Conservation (phyloP, 1,139 yeast genomes). For the Candida neerlandica region DNA sequence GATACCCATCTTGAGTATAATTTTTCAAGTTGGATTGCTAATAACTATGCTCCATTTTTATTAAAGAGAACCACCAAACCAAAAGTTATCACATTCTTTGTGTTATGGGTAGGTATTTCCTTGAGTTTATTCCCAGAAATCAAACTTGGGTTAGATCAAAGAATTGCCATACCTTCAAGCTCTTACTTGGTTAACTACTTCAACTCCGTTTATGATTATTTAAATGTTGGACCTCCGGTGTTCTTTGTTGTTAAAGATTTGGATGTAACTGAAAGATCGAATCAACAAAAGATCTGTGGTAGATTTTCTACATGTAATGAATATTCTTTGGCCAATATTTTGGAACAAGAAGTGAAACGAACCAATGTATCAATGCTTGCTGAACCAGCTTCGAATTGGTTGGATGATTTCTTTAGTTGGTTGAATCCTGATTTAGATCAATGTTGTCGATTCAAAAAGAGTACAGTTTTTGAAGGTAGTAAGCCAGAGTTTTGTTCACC, state of each 20-base stretch:
- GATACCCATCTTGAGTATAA: conserved; percentile 25
- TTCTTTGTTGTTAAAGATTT: conserved; percentile 74
- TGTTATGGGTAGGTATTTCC: conserved; percentile 67
- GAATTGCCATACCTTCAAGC: conserved; percentile 80
- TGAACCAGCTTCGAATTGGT: conserved; percentile 89
- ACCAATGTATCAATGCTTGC: conserved; percentile 63
- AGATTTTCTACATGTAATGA: conserved; percentile 82
- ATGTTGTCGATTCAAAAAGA: conserved; percentile 74
- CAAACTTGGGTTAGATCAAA: conserved; percentile 82
- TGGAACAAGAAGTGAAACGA: conserved; percentile 83
- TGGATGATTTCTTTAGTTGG: conserved; percentile 88
- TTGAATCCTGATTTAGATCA: conserved; percentile 83
- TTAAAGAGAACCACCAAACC: conserved; percentile 51
- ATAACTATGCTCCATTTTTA: conserved; percentile 53
- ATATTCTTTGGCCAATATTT: conserved; percentile 75
- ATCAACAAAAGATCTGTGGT: conserved; percentile 82
- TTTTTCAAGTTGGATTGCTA: conserved; percentile 27
- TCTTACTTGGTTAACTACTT: conserved; percentile 83
- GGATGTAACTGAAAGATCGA: conserved; percentile 59
- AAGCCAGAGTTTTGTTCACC: conserved; percentile 64
- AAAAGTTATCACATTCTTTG: conserved; percentile 54
- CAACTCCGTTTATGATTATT: conserved; percentile 68
- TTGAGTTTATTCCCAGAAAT: conserved; percentile 69
- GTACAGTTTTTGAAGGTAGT: conserved; percentile 12
- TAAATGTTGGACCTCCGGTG: conserved; percentile 90